phyloP scores from a whole-genome alignment of 176 grass and related monocot genomes.

The Raddia guianensis region DNA sequence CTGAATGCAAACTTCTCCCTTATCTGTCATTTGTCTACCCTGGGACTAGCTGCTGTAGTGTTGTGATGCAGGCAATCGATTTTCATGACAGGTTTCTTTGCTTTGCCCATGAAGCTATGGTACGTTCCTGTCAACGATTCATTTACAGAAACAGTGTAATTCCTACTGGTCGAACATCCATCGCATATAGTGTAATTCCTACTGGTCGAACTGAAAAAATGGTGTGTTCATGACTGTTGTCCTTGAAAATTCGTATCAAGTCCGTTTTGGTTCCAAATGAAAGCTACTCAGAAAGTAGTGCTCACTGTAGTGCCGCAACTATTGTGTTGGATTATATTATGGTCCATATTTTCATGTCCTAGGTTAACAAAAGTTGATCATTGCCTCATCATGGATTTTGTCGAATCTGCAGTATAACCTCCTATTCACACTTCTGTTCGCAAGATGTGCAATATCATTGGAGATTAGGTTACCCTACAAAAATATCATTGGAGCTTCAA shows the following conservation, averaged over 20 bases:
- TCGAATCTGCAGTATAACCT: no score
- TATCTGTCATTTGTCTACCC: not conserved
- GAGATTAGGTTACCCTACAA: no score
- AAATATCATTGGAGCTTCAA: no score
- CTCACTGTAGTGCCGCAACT: no score
- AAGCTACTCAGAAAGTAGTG: no score
- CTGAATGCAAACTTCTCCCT: not conserved
- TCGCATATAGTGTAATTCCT: not conserved
- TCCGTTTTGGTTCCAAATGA: not conserved
- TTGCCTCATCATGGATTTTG: no score
- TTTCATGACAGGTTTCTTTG: no score
- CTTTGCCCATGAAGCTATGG: slow-evolving; percentile 84
- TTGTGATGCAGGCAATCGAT: slow-evolving; percentile 62
- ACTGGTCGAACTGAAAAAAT: not conserved
- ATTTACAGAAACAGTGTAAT: not conserved
- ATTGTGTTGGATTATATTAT: no score
- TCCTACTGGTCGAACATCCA: not conserved
- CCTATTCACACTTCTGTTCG: no score
- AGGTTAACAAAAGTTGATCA: no score
- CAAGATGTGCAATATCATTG: no score
- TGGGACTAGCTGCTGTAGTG: not conserved
- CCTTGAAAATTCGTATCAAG: not conserved
- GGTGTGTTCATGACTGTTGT: not conserved
- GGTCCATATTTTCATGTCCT: no score
- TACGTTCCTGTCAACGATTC: slow-evolving; percentile 32